These are phyloP conservation scores for Corylus heterophylla DNA, from an alignment of 306 rosid genomes.

Conservation along the genomic window DNA sequence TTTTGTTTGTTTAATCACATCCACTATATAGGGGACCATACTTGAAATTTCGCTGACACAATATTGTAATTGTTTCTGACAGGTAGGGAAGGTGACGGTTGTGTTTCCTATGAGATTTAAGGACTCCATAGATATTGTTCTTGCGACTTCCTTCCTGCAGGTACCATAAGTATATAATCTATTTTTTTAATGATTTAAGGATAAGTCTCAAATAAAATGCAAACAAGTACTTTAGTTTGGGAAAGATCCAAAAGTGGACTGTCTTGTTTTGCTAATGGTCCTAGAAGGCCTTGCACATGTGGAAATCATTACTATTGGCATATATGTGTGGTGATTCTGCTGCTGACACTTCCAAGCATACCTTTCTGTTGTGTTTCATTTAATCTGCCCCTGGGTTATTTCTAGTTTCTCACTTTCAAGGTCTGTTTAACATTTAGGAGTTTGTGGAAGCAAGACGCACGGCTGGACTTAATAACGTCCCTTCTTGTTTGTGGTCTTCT, in stretches of 20 bases:
- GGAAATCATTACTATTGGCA: background rate
- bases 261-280: background rate
- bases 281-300: conserved; percentile 21
- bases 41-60: conserved; percentile 23
- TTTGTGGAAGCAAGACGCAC: conserved; percentile 96
- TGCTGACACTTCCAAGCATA: conserved; percentile 1
- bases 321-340: background rate
- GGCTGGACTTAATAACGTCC: conserved; percentile 80
- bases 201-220: background rate
- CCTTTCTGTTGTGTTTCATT: background rate
- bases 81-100: conserved; percentile 91
- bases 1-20: background rate
- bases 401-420: conserved; percentile 32
- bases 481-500: conserved; percentile 85
- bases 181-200: background rate
- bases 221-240: background rate
- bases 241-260: background rate
- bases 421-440: conserved; percentile 58
- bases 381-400: conserved; percentile 27
- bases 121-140: conserved; percentile 82
- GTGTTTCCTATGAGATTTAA: conserved; percentile 95
- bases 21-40: background rate
- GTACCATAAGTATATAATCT: conserved; percentile 37
- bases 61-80: conserved; percentile 27
- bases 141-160: conserved; percentile 96